Base-by-base conservation (phyloP, 768 basidiomycete species). In the Galerina marginata region DNA sequence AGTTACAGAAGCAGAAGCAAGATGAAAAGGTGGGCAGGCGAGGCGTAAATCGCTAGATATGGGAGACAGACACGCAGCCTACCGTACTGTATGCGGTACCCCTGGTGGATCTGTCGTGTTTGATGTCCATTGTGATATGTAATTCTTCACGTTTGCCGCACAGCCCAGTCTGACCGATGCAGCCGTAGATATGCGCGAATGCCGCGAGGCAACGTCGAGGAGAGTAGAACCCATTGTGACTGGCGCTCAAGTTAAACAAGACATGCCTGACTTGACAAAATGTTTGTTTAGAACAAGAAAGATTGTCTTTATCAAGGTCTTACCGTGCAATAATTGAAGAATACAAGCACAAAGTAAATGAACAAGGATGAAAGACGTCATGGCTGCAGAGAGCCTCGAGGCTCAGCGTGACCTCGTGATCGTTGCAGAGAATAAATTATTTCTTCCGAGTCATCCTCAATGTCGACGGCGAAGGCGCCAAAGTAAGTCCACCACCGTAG, bases 11-110 rank as follows among this genome's bases (percentile, higher is more conserved):
- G 26, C 47, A 25, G 47, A 53, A 25, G 26, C n/a, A 40, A 47
- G 36, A 52, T 44, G 57, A 59, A 39, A 37, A 54, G 56, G 49
- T 42, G 54, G 54, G 59, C 47, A 59, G 55, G 61, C 58, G 55
- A 63, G 56, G 51, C 54, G 54, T 67, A 61, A 66, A 65, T 61
- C 48, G 56, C 53, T 60, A 65, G 65, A 67, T 67, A 67, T 65
- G 68, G 55, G 47, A 67, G 53, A 67, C 63, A 61, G 58, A 62
- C 66, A 62, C 61, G 66, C 61, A 53, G 65, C 64, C 58, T 61
- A 66, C 68, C 66, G 65, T 69, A 65, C 66, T 40, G 42, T 7
- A 53, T 53, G 61, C 59, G 55, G 59, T 56, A 55, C 42, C 57
- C 62, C 61, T 68, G 67, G 55, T 49, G 59, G 60, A 54, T 48